Conservation (phyloP, 2,329 filamentous ascomycete genomes). For the Fusarium sp. region DNA sequence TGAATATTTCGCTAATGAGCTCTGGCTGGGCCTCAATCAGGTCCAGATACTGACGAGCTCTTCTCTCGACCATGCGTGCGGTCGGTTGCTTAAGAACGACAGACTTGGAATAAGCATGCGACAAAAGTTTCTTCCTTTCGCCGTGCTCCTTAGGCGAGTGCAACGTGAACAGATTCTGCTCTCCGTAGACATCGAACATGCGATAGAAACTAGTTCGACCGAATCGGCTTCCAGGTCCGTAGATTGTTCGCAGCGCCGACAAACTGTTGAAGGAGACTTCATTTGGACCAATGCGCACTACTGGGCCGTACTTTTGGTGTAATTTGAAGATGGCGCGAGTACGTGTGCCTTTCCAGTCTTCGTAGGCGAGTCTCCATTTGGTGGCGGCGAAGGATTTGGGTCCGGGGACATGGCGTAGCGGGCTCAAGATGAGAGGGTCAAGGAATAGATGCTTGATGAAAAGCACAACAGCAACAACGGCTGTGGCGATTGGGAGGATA, state of each 20-base stretch:
- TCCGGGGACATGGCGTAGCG: conserved; percentile 44
- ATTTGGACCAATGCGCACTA: conserved; percentile 59
- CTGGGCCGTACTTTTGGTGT: conserved; percentile 58
- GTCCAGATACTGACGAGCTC: conserved; percentile 21
- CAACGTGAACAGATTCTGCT: conserved; percentile 65
- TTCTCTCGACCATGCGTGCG: conserved; percentile 31
- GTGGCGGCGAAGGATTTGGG: conserved; percentile 54
- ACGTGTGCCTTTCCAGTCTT: conserved; percentile 56
- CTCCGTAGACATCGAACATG: conserved; percentile 66
- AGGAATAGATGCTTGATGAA: conserved; percentile 13
- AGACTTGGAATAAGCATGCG: conserved; percentile 64
- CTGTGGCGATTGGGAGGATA: not conserved
- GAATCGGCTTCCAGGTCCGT: conserved; percentile 63
- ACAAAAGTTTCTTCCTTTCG: conserved; percentile 63
- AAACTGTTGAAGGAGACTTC: conserved; percentile 57
- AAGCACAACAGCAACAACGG: not conserved
- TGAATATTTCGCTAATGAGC: conserved; percentile 30
- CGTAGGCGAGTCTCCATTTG: conserved; percentile 57
- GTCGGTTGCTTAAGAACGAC: conserved; percentile 46
- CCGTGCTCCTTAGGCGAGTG: conserved; percentile 55
- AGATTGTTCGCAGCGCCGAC: conserved; percentile 62
- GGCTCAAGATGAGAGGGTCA: conserved; percentile 16
- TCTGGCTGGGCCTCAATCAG: conserved; percentile 17
- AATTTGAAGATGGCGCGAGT: conserved; percentile 55
- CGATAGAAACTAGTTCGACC: conserved; percentile 63